Conservation (phyloP, 2,329 filamentous ascomycete species). For the Colletotrichum chrysophilum region DNA sequence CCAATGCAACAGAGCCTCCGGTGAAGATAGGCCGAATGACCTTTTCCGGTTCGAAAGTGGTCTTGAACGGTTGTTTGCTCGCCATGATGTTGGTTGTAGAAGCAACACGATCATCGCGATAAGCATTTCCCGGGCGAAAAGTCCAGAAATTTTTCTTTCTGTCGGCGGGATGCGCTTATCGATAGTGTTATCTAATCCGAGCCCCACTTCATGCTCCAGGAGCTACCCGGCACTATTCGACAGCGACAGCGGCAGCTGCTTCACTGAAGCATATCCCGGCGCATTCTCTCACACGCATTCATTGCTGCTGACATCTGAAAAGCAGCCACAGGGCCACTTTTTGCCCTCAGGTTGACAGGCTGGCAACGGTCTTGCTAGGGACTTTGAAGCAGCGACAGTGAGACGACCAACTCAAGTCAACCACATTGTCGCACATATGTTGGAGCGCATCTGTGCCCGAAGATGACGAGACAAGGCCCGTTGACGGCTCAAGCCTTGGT, state of each 20-base stretch:
- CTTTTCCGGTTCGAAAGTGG: conserved; percentile 84
- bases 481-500: conserved; percentile 63
- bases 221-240: neutral
- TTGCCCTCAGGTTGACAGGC: neutral
- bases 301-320: neutral
- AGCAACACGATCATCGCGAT: neutral
- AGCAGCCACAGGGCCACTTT: neutral
- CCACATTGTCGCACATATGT: neutral
- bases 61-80: conserved; percentile 72
- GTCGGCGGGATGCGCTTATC: conserved; percentile 15
- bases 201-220: neutral
- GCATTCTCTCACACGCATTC: neutral
- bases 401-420: neutral
- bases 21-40: conserved; percentile 94
- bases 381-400: neutral
- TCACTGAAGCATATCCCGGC: neutral
- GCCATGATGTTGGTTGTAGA: conserved; percentile 52
- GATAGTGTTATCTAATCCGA: conserved; percentile 16
- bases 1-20: conserved; percentile 84
- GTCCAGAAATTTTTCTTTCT: conserved; percentile 6
- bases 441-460: neutral
- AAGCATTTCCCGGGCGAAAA: neutral
- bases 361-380: neutral
- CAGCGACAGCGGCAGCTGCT: neutral
- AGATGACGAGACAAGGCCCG: conserved; percentile 42